phyloP scores from a whole-genome alignment of 208 protist genomes.

The Leishmania tropica region DNA sequence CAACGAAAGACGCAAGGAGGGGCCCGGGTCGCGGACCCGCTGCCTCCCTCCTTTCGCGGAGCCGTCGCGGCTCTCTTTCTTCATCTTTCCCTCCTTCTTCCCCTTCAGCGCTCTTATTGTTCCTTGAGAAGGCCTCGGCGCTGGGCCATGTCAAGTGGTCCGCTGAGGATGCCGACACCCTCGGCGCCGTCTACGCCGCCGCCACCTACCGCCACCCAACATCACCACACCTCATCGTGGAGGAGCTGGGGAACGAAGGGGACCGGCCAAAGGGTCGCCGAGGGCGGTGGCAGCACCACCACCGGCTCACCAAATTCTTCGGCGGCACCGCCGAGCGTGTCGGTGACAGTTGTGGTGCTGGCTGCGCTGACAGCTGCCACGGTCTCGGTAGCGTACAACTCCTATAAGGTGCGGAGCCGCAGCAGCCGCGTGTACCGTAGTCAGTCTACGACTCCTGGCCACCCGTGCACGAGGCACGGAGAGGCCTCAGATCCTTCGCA shows the following conservation, averaged over 20 bases:
- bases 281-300: neutral
- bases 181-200: neutral
- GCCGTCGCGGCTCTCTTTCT: neutral
- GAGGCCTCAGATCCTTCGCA: neutral
- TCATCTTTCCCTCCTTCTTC: neutral
- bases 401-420: constrained; percentile 4
- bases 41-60: neutral
- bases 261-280: neutral
- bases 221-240: neutral
- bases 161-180: neutral
- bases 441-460: constrained; percentile 4
- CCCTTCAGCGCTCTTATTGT: neutral
- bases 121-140: neutral
- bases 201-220: neutral
- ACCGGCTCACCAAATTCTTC: neutral
- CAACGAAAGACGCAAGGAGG: neutral
- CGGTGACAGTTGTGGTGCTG: neutral
- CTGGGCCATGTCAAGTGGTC: neutral
- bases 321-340: neutral
- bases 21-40: neutral
- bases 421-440: neutral
- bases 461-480: neutral
- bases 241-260: neutral
- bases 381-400: constrained; percentile 12
- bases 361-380: constrained; percentile 15